phyloP scores from a whole-genome alignment of 2,329 filamentous ascomycete genomes.

The Lecanicillium sp. region DNA sequence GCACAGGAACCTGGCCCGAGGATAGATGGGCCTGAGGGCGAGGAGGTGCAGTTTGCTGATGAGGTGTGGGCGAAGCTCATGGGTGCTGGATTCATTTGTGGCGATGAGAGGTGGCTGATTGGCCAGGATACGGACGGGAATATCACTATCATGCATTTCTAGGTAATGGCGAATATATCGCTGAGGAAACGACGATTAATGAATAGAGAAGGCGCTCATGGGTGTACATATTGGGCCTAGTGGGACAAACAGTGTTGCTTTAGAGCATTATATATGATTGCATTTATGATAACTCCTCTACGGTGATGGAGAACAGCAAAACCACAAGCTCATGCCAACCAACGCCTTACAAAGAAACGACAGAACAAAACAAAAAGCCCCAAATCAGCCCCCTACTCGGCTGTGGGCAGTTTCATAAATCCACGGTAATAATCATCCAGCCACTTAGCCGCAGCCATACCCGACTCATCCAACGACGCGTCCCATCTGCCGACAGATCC shows the following conservation, averaged over 20 bases:
- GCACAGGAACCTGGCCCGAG: background rate
- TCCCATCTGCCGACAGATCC: conserved; percentile 54
- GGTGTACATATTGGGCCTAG: no score
- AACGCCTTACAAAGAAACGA: background rate
- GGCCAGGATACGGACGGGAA: conserved; percentile 46
- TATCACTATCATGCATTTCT: conserved; percentile 48
- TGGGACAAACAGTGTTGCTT: no score
- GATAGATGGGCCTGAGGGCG: conserved; percentile 12
- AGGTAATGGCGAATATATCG: no score
- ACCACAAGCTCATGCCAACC: no score
- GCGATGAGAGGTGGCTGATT: conserved; percentile 54
- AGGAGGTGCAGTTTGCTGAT: conserved; percentile 33
- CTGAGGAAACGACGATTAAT: no score
- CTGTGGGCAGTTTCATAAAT: conserved; percentile 43
- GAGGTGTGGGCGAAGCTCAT: conserved; percentile 41
- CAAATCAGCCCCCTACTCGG: conserved; percentile 9
- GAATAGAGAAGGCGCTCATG: no score
- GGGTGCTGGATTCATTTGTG: conserved; percentile 44
- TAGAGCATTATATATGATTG: no score
- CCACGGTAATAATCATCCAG: conserved; percentile 46
- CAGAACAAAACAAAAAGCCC: background rate
- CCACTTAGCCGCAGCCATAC: conserved; percentile 45
- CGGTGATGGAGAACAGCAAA: no score
- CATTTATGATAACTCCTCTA: no score
- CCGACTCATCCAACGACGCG: conserved; percentile 40